Base-by-base conservation (phyloP, 2,329 filamentous ascomycete species). In the Alternaria viburni region DNA sequence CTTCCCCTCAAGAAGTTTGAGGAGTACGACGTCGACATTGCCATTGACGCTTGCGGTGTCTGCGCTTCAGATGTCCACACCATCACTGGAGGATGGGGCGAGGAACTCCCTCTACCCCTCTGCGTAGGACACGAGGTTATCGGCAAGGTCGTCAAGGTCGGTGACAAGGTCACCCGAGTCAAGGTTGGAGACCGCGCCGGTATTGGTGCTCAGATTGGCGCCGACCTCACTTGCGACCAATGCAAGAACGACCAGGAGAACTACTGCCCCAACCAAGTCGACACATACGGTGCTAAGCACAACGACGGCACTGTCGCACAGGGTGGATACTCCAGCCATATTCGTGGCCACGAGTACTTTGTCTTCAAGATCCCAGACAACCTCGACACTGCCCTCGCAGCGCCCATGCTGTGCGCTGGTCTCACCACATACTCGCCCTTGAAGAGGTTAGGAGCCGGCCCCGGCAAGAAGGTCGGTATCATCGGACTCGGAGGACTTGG, bases 1-100 rank as follows among this genome's bases (percentile, higher is more conserved):
- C 93, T 93, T 84, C 87, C 89, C 71, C 89, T 94, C 62, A 96
- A 96, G 84, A 91, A 91, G 17, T 96, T 96, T 78, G 92, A 90
- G 69, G 92, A 94, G 78, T 87, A 92, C 80, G 93, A 97, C 77
- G 88, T 97, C 73, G 93, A 97, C 78, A 88, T 97, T 81, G 91
- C 94, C 84, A 90, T 97, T 74, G 89, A 93, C 69, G 90, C 70
- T 19, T 80, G 79, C 66, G 79, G 79, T 74, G 84, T 86, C 59
- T 86, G 84, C 77, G 82, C 80, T 54, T 82, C 80, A 44, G 83
- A 85, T 66, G 74, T 84, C 28, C 83, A 85, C 77, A 84, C 80
- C 67, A 84, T 83, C 71, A 80, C 74, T 59, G 83, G 84, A 58
- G 89, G 90, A 65, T 92, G 90, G 90, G 89, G 88, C 62, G 83